These are phyloP conservation scores for Cladosporium sp. DNA, from an alignment of 2,329 filamentous ascomycete genomes.

Conservation along the genomic window DNA sequence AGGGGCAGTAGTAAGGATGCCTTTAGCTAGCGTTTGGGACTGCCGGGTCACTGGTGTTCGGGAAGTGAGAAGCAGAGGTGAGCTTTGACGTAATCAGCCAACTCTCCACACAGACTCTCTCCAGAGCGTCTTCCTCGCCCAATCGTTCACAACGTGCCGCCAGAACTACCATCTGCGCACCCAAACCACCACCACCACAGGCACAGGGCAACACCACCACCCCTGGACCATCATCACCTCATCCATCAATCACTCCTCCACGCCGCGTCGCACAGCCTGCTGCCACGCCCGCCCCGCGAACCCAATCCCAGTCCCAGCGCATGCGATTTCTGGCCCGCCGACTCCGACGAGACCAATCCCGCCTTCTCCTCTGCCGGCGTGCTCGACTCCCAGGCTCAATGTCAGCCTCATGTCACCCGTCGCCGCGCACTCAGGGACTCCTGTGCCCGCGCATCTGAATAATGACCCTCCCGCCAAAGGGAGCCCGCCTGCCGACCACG, in stretches of 20 bases:
- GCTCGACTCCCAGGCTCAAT: slow-evolving; percentile 15
- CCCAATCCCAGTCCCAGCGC: neutral
- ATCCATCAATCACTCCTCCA: neutral
- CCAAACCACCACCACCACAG: neutral
- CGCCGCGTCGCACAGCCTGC: neutral
- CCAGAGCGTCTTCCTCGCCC: neutral
- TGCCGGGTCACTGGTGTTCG: too few relatives aligned
- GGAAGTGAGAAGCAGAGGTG: too few relatives aligned
- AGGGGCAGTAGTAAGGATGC: neutral
- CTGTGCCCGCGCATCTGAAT: slow-evolving; percentile 17
- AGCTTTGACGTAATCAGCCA: too few relatives aligned
- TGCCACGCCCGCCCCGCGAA: neutral
- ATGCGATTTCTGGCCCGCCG: neutral
- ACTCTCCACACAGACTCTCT: neutral
- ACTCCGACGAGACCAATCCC: slow-evolving; percentile 11
- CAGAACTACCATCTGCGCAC: too few relatives aligned
- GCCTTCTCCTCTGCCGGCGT: slow-evolving; percentile 10
- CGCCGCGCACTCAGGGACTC: slow-evolving; percentile 16
- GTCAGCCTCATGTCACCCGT: slow-evolving; percentile 17
- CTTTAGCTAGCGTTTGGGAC: too few relatives aligned
- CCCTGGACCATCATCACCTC: neutral
- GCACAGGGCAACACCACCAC: neutral
- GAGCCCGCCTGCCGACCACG: slow-evolving; percentile 6
- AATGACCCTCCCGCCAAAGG: slow-evolving; percentile 11
- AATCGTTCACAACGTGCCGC: slow-evolving; percentile 15